These are phyloP conservation scores for Isatis tinctoria DNA, from an alignment of 345 rosid genomes.

Conservation along the genomic window DNA sequence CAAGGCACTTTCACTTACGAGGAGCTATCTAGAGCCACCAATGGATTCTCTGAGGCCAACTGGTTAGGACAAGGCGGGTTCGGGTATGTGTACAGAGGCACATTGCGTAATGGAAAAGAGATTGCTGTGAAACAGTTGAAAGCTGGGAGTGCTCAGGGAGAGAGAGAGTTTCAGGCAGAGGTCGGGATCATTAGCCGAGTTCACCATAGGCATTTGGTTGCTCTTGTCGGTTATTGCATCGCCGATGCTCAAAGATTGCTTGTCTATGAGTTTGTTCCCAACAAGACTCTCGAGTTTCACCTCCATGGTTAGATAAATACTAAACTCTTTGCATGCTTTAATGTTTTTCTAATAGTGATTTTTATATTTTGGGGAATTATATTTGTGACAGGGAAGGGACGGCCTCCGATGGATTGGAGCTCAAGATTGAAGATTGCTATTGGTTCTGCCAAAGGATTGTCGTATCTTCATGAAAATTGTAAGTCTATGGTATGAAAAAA, in stretches of 20 bases:
- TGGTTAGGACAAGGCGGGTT: constrained; percentile 72
- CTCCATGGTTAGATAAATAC: constrained; percentile 47
- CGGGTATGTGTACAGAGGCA: constrained; percentile 58
- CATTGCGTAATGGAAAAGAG: constrained; percentile 51
- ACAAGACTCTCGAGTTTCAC: constrained; percentile 58
- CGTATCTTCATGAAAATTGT: constrained; percentile 97
- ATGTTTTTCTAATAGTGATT: neutral
- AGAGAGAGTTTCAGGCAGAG: constrained; percentile 66
- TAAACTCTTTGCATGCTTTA: neutral
- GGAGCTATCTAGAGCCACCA: constrained; percentile 53
- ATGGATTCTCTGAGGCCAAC: constrained; percentile 61
- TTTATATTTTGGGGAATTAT: neutral
- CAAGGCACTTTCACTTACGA: constrained; percentile 54
- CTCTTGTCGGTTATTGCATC: constrained; percentile 66
- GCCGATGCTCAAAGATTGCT: constrained; percentile 51
- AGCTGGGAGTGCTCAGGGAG: constrained; percentile 58
- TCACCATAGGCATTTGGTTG: constrained; percentile 65
- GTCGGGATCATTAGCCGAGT: constrained; percentile 64
- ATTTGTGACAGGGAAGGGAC: constrained; percentile 53
- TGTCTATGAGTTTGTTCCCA: constrained; percentile 70
- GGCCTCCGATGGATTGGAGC: constrained; percentile 65
- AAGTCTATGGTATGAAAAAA: constrained; percentile 7
- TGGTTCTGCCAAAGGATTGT: constrained; percentile 89
- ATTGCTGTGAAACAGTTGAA: constrained; percentile 62
- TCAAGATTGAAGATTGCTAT: constrained; percentile 71